A percentile compares a stretch with the other conserved stretches of the same genome.
Conservation (phyloP, 192 early-diverging fungal genomes). For the Mortierella alpina region DNA sequence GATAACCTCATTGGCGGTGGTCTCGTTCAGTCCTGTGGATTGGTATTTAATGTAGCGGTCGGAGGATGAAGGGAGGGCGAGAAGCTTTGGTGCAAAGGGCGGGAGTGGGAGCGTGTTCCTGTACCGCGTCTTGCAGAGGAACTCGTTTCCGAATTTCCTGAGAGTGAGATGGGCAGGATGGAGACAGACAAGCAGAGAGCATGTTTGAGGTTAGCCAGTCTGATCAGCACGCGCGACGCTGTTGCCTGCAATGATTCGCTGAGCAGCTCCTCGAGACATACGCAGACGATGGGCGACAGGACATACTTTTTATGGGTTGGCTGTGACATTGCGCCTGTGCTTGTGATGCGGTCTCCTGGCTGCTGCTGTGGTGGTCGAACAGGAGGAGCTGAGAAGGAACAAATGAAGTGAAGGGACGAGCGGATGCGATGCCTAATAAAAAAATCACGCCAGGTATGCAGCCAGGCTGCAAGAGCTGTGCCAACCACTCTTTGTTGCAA, state of each 20-base stretch:
- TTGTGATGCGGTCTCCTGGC: not conserved
- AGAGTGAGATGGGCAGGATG: not conserved
- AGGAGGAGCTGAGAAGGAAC: not conserved
- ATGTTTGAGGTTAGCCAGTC: not conserved
- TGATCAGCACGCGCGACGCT: no score
- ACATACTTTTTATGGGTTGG: constrained; percentile 47
- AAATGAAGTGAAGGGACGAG: not conserved
- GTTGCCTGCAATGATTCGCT: not conserved
- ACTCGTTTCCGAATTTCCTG: constrained; percentile 60
- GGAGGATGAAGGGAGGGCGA: constrained; percentile 55
- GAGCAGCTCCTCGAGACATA: not conserved
- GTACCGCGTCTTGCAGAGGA: constrained; percentile 63
- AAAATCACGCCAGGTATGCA: no score
- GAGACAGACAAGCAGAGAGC: not conserved
- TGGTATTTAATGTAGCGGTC: constrained; percentile 60
- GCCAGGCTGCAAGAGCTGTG: not conserved
- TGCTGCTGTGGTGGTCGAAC: not conserved
- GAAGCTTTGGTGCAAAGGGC: constrained; percentile 62
- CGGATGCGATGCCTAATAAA: no score
- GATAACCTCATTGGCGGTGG: constrained; percentile 56
- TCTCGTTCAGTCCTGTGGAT: constrained; percentile 55
- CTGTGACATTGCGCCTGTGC: constrained; percentile 30
- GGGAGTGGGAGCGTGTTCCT: constrained; percentile 60
- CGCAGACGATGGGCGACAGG: not conserved
- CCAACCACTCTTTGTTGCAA: not conserved